Conservation (phyloP, 1,284 basidiomycete genomes). For the Mycosarcoma mackinlayi region DNA sequence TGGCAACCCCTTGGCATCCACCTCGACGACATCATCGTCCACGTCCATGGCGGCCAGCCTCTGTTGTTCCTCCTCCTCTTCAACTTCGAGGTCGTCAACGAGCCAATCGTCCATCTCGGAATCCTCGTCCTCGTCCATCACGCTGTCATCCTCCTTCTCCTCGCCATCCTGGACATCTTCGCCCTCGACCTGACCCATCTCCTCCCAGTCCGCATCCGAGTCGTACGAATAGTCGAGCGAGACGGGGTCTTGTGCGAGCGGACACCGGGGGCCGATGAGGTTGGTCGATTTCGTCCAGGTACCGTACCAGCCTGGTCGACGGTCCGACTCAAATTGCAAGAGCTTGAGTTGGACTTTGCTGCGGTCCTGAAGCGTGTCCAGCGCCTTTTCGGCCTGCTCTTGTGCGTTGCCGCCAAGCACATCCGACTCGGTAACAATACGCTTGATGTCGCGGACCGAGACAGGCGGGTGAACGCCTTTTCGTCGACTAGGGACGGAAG, state of each 20-base stretch:
- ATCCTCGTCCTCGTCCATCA: conserved; percentile 54
- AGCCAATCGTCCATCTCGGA: conserved; percentile 68
- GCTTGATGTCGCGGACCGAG: conserved; percentile 63
- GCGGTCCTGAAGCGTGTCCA: conserved; percentile 57
- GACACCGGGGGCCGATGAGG: conserved; percentile 59
- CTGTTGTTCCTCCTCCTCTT: conserved; percentile 51
- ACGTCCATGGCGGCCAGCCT: conserved; percentile 17
- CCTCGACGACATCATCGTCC: conserved; percentile 49
- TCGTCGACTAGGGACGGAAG: conserved; percentile 5
- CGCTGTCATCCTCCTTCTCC: conserved; percentile 51
- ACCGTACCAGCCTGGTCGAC: conserved; percentile 64
- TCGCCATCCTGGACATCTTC: conserved; percentile 61
- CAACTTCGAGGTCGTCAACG: conserved; percentile 65
- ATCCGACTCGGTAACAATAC: conserved; percentile 64
- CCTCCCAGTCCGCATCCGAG: conserved; percentile 67
- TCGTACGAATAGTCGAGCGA: conserved; percentile 66
- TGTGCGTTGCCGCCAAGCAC: conserved; percentile 61
- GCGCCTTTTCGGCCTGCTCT: conserved; percentile 54
- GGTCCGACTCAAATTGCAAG: conserved; percentile 61
- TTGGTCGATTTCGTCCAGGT: conserved; percentile 65
- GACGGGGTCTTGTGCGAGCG: conserved; percentile 64
- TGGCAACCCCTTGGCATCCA: conserved; percentile 40
- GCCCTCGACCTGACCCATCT: conserved; percentile 60
- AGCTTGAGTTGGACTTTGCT: conserved; percentile 63
- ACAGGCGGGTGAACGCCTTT: conserved; percentile 57